Percentiles rank a stretch among this genome's conserved stretches.
Conservation (phyloP, 2,329 filamentous ascomycete species). For the Neophaeococcomyces mojaviensis region DNA sequence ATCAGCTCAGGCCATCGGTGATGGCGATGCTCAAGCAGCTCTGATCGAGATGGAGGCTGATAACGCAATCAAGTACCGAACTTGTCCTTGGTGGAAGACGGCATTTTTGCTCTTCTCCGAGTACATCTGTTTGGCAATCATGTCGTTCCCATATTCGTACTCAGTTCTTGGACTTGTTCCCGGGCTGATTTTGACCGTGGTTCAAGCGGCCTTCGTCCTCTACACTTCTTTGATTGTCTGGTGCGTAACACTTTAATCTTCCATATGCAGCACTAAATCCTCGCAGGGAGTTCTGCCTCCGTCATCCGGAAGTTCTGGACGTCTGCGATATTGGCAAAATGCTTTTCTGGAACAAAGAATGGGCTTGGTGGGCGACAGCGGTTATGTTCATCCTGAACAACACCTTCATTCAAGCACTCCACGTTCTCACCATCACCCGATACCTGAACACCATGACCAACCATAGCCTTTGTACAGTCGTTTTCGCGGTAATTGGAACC, state of each 20-base stretch:
- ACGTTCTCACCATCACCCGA: constrained; percentile 21
- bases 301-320: constrained; percentile 84
- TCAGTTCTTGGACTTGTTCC: constrained; percentile 79
- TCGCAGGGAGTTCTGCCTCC: constrained; percentile 76
- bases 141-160: constrained; percentile 95
- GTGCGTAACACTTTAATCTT: constrained; percentile 31
- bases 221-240: constrained; percentile 69
- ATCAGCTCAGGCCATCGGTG: constrained; percentile 26
- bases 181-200: constrained; percentile 71
- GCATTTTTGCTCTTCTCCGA: constrained; percentile 85
- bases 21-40: constrained; percentile 39
- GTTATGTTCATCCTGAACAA: constrained; percentile 93
- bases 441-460: constrained; percentile 28
- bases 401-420: constrained; percentile 66
- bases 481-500: constrained; percentile 67
- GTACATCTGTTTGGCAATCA: constrained; percentile 88
- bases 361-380: constrained; percentile 61
- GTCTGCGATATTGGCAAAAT: constrained; percentile 94
- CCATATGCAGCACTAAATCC: neutral
- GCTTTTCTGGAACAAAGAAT: constrained; percentile 77
- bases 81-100: constrained; percentile 93
- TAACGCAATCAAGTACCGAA: constrained; percentile 81
- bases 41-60: constrained; percentile 67
- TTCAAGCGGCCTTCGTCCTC: constrained; percentile 69
- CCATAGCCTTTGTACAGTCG: constrained; percentile 66